phyloP scores from a whole-genome alignment of 1,284 basidiomycete species.

The Gymnopus androsaceus region DNA sequence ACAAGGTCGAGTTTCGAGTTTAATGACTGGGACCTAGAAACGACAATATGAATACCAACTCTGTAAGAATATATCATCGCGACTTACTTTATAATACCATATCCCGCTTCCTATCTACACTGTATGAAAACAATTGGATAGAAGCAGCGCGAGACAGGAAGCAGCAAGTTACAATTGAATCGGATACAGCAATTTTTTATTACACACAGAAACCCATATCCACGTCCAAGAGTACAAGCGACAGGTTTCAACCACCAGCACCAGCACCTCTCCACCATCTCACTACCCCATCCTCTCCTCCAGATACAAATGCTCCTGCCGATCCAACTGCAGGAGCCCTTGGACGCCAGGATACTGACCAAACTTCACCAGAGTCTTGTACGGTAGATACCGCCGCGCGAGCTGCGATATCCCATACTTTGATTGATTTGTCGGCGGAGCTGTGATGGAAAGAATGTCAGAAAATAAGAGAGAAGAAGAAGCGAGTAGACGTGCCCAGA shows the following conservation, averaged over 20 bases:
- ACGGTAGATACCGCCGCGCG: slow-evolving; percentile 78
- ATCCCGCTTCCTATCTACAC: too few species aligned
- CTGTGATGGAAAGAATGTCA: slow-evolving; percentile 35
- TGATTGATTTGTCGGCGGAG: slow-evolving; percentile 83
- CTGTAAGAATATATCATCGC: too few species aligned
- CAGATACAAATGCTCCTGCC: slow-evolving; percentile 74
- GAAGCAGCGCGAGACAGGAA: too few species aligned
- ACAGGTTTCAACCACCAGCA: slow-evolving; percentile 9
- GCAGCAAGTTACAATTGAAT: too few species aligned
- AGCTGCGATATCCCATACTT: slow-evolving; percentile 85
- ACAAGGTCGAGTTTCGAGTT: neutral
- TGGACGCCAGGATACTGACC: slow-evolving; percentile 84
- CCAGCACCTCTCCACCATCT: slow-evolving; percentile 79
- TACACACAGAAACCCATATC: neutral
- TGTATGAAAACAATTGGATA: too few species aligned
- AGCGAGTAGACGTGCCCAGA: slow-evolving; percentile 63
- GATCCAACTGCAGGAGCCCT: slow-evolving; percentile 53
- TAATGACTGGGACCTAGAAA: too few species aligned
- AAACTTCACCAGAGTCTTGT: slow-evolving; percentile 80
- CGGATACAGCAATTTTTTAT: neutral
- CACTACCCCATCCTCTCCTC: slow-evolving; percentile 78
- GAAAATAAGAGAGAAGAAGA: neutral
- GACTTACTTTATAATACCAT: too few species aligned
- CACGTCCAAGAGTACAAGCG: neutral
- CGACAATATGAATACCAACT: too few species aligned